These are phyloP conservation scores for Ceratobasidium sp. DNA, from an alignment of 1,284 basidiomycete species.

Conservation along the genomic window DNA sequence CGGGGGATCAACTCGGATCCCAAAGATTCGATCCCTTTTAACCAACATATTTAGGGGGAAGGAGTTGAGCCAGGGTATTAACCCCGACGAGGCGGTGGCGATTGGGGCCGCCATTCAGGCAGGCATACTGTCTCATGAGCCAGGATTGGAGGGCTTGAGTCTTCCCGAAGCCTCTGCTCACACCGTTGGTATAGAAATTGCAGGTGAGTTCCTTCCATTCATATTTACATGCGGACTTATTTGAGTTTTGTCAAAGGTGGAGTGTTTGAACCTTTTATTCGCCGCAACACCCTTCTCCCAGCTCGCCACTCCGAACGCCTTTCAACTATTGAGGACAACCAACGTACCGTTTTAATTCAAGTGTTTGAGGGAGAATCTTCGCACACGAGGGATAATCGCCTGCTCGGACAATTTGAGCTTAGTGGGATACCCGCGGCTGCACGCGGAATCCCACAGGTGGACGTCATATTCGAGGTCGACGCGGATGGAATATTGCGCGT, in stretches of 20 bases:
- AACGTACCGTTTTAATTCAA: slow-evolving; percentile 64
- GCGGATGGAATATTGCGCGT: slow-evolving; percentile 66
- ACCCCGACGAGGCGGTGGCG: slow-evolving; percentile 99
- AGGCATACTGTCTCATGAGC: slow-evolving; percentile 66
- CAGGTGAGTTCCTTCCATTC: not conserved
- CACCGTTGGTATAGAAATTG: slow-evolving; percentile 55
- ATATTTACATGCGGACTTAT: slow-evolving; percentile 32
- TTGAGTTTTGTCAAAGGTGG: slow-evolving; percentile 70
- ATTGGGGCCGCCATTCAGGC: slow-evolving; percentile 99
- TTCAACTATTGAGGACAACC: slow-evolving; percentile 68
- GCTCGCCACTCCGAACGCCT: slow-evolving; percentile 76
- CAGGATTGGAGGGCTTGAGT: slow-evolving; percentile 62
- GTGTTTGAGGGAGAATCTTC: slow-evolving; percentile 69
- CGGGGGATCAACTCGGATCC: slow-evolving; percentile 72
- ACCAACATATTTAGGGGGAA: slow-evolving; percentile 67
- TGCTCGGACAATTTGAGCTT: slow-evolving; percentile 70
- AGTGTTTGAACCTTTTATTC: slow-evolving; percentile 72
- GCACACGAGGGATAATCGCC: slow-evolving; percentile 72
- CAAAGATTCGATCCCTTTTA: slow-evolving; percentile 71
- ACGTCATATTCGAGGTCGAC: slow-evolving; percentile 68
- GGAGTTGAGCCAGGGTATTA: slow-evolving; percentile 74
- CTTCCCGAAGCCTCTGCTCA: slow-evolving; percentile 63
- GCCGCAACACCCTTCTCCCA: slow-evolving; percentile 71
- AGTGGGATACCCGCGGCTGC: slow-evolving; percentile 70
- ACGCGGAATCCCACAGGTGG: slow-evolving; percentile 68